Evolutionary conservation across 768 basidiomycete species (phyloP).

Genomic region (Lenzites betulinus): DNA sequence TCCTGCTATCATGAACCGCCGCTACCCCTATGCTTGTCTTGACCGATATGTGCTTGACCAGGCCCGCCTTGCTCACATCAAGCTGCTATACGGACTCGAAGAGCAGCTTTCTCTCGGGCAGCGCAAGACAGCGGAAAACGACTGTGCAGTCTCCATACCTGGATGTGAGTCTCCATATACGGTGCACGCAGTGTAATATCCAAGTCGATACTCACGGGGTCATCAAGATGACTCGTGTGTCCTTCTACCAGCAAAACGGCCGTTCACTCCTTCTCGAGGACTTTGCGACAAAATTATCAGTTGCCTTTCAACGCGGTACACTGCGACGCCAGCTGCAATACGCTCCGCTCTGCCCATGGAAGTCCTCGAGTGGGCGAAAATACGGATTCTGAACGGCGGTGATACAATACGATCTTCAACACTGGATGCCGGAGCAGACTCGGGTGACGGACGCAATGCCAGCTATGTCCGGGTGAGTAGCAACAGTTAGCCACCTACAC

Average conservation of each 20-base stretch:
- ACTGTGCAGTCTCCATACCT: not conserved
- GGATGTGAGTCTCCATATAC: not conserved
- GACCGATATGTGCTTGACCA: slow-evolving; percentile 9
- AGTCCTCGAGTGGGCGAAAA: slow-evolving; percentile 25
- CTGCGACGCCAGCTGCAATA: not conserved
- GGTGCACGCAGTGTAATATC: not conserved
- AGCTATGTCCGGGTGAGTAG: not conserved
- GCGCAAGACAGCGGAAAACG: not conserved
- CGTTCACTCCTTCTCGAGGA: not conserved
- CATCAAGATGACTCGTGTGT: no score
- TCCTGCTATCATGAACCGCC: slow-evolving; percentile 25
- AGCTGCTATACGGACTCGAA: not conserved
- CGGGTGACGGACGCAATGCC: not conserved
- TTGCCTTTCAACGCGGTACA: not conserved
- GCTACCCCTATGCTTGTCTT: slow-evolving; percentile 23
- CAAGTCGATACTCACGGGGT: not conserved
- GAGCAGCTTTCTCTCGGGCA: not conserved
- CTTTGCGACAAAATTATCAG: not conserved
- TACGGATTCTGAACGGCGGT: slow-evolving; percentile 29
- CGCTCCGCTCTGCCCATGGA: slow-evolving; percentile 14
- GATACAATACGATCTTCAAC: slow-evolving; percentile 28
- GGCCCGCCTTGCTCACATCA: not conserved
- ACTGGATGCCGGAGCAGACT: not conserved
- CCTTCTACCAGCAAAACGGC: not conserved
- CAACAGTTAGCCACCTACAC: not conserved